Evolutionary conservation across 805 yeast species (phyloP).

Genomic region (Yarrowia yakushimensis): DNA sequence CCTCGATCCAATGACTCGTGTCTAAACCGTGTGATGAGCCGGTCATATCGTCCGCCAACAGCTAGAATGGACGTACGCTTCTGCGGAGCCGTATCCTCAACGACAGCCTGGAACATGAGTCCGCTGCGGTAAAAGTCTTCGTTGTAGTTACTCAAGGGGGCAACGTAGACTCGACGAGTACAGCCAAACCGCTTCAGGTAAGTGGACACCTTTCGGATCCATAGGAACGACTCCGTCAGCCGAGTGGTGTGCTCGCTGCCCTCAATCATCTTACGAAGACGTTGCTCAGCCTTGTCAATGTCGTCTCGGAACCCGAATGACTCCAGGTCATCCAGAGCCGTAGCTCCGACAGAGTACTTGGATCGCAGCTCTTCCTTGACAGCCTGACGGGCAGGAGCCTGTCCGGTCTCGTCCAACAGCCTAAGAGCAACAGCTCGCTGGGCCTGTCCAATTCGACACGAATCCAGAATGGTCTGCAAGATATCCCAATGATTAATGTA

Average conservation of each 20-base stretch:
- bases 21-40: slow-evolving; percentile 61
- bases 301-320: slow-evolving; percentile 73
- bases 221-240: slow-evolving; percentile 59
- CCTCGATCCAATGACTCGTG: slow-evolving; percentile 46
- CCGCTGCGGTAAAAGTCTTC: slow-evolving; percentile 75
- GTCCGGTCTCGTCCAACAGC: slow-evolving; percentile 71
- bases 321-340: slow-evolving; percentile 76
- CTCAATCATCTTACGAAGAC: slow-evolving; percentile 65
- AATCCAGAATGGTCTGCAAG: slow-evolving; percentile 70
- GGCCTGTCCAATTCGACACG: slow-evolving; percentile 73
- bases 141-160: slow-evolving; percentile 84
- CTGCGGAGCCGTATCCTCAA: slow-evolving; percentile 45
- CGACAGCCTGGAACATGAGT: slow-evolving; percentile 82
- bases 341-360: slow-evolving; percentile 73
- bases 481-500: slow-evolving; percentile 79
- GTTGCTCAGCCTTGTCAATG: slow-evolving; percentile 57
- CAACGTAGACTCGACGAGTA: slow-evolving; percentile 53
- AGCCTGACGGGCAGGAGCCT: slow-evolving; percentile 61
- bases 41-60: slow-evolving; percentile 93
- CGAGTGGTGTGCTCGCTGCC: slow-evolving; percentile 62
- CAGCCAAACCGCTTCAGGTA: slow-evolving; percentile 60
- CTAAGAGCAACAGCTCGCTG: slow-evolving; percentile 66
- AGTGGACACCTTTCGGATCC: slow-evolving; percentile 57
- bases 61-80: slow-evolving; percentile 50
- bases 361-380: slow-evolving; percentile 52